Base-by-base conservation (phyloP, 352 stramenopile species). In the Stephanocyclus meneghinianus region DNA sequence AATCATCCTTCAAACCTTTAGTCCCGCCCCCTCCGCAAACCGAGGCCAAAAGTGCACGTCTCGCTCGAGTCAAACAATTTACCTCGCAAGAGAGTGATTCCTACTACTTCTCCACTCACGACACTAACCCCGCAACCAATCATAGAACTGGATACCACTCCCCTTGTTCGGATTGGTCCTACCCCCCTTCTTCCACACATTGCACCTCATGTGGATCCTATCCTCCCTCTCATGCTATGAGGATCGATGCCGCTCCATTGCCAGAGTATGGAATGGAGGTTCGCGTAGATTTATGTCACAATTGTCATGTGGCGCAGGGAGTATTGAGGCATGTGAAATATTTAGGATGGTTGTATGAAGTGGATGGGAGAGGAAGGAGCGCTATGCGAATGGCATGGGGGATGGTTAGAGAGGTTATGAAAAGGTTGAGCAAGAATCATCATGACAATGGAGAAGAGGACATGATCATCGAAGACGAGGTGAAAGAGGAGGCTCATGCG, bases 261-360 rank as follows among this genome's bases (percentile, higher is more conserved):
- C 59, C 78, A 10, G 84, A 91, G 64, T 93, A 91, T 70, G 84
- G 86, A 40, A 86, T 87, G 63, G 88, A 93, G 76, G 73, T 83
- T 50, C 44, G 83, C 30, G 68, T 86, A 0, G 80, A 91, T 72
- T 63, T 91, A n/a, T 91, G 88, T 71, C 56, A 83, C 32, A 69
- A 89, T 70, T 93, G 88, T 71, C 61, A 26, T 35, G 65, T 88
- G 21, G 78, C 78, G 10, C 86, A 92, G 75, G 87, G 87, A 8
- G 53, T 93, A 4, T 68, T 92, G 16, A 44, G 85, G 15, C 80
- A 93, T 78, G 77, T 89, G 10, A 16, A 78, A 18, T 87, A 81
- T 60, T 75, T 90, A 30, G 65, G 76, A 40, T 74, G 79, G 61
- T 71, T 91, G 37, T 87, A 91, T 57, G 68, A 78, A 29, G 73